Conservation (phyloP, 768 basidiomycete species). For the Pleurotus cornucopiae region DNA sequence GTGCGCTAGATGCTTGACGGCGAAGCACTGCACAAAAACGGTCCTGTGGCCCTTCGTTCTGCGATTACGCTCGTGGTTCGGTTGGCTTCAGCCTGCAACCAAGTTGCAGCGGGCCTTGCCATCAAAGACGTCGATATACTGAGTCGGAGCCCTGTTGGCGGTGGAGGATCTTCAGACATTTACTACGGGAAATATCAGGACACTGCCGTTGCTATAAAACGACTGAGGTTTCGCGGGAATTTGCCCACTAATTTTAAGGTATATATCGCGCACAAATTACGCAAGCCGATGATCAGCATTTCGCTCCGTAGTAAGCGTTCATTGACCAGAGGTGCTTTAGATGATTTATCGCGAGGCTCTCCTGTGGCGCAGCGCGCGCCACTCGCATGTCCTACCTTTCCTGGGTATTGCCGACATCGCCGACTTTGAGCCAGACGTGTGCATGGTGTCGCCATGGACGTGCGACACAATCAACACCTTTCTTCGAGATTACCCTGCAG, state of each 20-base stretch:
- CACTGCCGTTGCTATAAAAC: neutral
- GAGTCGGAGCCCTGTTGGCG: neutral
- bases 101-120: neutral
- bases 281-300: no score
- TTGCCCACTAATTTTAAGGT: neutral
- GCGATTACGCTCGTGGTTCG: neutral
- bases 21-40: no score
- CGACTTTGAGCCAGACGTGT: slow-evolving; percentile 14
- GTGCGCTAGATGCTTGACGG: no score
- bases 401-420: neutral
- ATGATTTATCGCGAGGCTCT: neutral
- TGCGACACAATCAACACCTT: slow-evolving; percentile 17
- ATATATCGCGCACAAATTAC: no score
- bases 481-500: slow-evolving; percentile 8
- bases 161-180: neutral
- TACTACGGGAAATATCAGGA: neutral
- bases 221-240: neutral
- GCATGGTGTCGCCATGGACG: slow-evolving; percentile 24
- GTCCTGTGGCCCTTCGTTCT: neutral
- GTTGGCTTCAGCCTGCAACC: neutral
- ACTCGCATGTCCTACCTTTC: slow-evolving; percentile 2
- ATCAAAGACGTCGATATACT: neutral
- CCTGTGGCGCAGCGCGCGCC: neutral
- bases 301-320: neutral
- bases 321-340: neutral